Conservation (phyloP, 1,284 basidiomycete genomes). For the Irpex lacteus region DNA sequence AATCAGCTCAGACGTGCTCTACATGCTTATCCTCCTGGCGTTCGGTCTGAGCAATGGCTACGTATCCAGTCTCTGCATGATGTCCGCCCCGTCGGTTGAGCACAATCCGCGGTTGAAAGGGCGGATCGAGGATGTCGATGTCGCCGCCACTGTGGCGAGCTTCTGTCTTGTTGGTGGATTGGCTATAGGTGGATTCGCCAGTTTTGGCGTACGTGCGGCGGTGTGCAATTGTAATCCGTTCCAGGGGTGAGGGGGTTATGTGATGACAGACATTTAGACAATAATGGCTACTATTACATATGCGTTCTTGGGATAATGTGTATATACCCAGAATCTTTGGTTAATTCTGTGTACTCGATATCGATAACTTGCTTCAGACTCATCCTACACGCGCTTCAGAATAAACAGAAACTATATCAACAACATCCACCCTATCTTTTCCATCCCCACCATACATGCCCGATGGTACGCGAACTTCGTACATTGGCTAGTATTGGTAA, state of each 20-base stretch:
- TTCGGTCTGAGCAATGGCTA: slow-evolving; percentile 84
- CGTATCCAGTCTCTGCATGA: slow-evolving; percentile 65
- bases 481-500: too few species aligned
- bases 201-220: slow-evolving; percentile 71
- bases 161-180: slow-evolving; percentile 81
- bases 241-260: slow-evolving; percentile 9
- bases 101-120: slow-evolving; percentile 69
- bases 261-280: neutral
- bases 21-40: slow-evolving; percentile 67
- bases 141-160: slow-evolving; percentile 77
- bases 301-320: too few species aligned
- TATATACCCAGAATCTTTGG: too few species aligned
- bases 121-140: slow-evolving; percentile 72
- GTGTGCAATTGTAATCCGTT: slow-evolving; percentile 78
- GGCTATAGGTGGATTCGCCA: slow-evolving; percentile 69
- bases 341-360: too few species aligned
- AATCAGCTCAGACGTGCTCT: slow-evolving; percentile 72
- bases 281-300: too few species aligned
- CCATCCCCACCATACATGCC: too few species aligned
- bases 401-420: too few species aligned
- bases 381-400: too few species aligned
- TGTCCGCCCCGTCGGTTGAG: slow-evolving; percentile 68
- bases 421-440: too few species aligned
- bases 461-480: too few species aligned
- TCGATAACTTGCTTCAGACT: too few species aligned